Evolutionary conservation across 2,329 filamentous ascomycete species (phyloP).

Genomic region (Cylindrodendrum hubeiense): DNA sequence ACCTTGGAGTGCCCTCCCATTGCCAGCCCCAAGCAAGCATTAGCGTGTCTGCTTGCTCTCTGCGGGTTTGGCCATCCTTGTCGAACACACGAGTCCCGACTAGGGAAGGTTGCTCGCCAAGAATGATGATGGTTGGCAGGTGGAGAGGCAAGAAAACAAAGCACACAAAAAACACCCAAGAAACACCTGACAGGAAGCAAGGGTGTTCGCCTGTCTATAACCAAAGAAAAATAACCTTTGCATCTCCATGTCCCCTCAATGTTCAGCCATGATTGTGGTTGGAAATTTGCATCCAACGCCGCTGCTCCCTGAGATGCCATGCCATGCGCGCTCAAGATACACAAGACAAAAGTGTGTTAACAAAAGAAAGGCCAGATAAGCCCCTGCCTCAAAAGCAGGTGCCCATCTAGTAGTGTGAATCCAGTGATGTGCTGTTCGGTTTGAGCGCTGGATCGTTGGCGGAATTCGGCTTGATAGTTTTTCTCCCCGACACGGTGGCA

Average conservation of each 20-base stretch:
- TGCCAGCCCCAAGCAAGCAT: constrained; percentile 22
- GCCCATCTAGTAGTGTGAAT: constrained; percentile 36
- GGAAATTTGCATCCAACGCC: constrained; percentile 51
- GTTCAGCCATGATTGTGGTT: constrained; percentile 47
- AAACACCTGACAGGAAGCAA: constrained; percentile 44
- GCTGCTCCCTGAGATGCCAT: constrained; percentile 49
- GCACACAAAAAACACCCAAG: constrained; percentile 39
- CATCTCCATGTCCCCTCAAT: constrained; percentile 42
- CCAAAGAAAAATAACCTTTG: constrained; percentile 42
- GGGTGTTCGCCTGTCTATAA: constrained; percentile 42
- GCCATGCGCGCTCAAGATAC: constrained; percentile 53
- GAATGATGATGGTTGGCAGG: constrained; percentile 8
- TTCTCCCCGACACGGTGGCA: constrained; percentile 70
- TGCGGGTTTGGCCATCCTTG: constrained; percentile 1
- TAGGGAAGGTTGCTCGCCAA: background rate
- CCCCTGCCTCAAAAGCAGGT: constrained; percentile 25
- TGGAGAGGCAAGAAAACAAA: constrained; percentile 19
- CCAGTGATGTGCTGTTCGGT: constrained; percentile 77
- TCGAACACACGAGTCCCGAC: background rate
- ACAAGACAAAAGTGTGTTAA: constrained; percentile 41
- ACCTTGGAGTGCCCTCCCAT: constrained; percentile 22
- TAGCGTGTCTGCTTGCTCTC: constrained; percentile 10
- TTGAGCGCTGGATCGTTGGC: constrained; percentile 72
- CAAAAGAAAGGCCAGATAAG: constrained; percentile 42
- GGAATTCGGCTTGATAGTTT: constrained; percentile 72